Base-by-base conservation (phyloP, 257 asterid species). In the Jaltomata sinuosa region DNA sequence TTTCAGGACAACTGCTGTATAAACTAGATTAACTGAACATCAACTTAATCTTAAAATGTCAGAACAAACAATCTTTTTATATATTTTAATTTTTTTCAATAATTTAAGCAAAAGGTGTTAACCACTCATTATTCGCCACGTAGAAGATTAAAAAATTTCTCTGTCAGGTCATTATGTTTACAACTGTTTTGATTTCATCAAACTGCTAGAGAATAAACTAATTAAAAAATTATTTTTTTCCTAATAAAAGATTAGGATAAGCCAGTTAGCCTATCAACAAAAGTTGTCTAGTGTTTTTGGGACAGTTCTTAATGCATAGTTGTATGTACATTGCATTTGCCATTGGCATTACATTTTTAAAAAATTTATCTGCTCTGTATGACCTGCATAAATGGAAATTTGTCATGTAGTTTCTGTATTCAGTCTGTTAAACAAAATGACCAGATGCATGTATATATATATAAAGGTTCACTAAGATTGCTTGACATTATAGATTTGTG, bases 251-350 rank as follows among this genome's bases (percentile, higher is more conserved):
- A 76, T 15, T 45, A 18, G 81, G n/a, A 47, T 76, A 74, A 74
- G 59, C 81, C 81, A 45, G 80, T 72, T 40, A 72, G 80, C 54
- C 80, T 72, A 74, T 74, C 61, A 76, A 76, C 81, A 76, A 47
- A 45, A 76, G 61, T 47, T 76, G 81, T 76, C 81, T 15, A 47
- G 40, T 47, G 81, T 47, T 76, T 76, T 47, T 47, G 81, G 81
- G 81, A 76, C 81, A 76, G 27, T 76, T 15, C 42, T 76, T 76
- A 76, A 74, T 76, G 61, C 81, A 76, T 47, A 76, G 61, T 76
- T 76, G 81, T 47, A 47, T 15, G 61, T 76, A 76, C 81, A 76
- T 47, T 76, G 81, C 59, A 76, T 76, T 76, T 76, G 81, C 81
- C 81, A 7, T 76, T 22, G 59, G 15, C 22, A 16, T 72, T 45